Evolutionary conservation across 208 protist species (phyloP), one percentile per base, ranked within the genome.

Genomic region (Leptomonas seymouri): DNA sequence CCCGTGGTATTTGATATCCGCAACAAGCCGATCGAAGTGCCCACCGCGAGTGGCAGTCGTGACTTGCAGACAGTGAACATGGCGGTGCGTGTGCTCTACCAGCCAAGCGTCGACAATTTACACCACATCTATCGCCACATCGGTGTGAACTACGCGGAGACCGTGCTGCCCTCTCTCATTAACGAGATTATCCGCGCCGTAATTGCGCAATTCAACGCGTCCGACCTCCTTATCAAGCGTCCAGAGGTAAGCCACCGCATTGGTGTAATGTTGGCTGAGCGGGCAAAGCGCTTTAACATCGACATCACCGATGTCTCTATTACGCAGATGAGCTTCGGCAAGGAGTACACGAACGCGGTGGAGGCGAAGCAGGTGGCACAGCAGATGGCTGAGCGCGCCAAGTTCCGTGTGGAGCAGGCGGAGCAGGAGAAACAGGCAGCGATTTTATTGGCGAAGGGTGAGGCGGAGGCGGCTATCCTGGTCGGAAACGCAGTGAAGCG

Each of bases 11-110:
- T 98, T 78, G 98, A 99, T 76, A 94, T 99, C 28, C 91, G 99
- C 62, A 96, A 92, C 71, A 84, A 87, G 65, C 91, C 94, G 7
- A 93, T 90, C 42, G 85, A 93, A 64, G 92, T 98, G 46, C 70
- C 86, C 42, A 96, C 94, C 28, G 77, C 85, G 20, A 97, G 92
- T n/a, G 93, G 94, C 53, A 97, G 85, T 67, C 86, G 93, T 25
- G 98, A 99, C 89, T 76, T 99, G 66, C 99, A 99, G 81, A 99
- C 98, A 62, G 98, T 99, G 9, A 99, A 99, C 87, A 95, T 99
- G 69, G 97, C 95, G 8, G 88, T 99, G 12, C 97, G 99, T 86
- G 97, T 99, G 41, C 93, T 99, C 27, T 99, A 97, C 71, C 96
- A 98, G 55, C 98, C 99, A 28, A 90, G 91, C 59, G 74, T 92